Base-by-base conservation (phyloP, 805 yeast genomes). In the Candida rishiriensis region DNA sequence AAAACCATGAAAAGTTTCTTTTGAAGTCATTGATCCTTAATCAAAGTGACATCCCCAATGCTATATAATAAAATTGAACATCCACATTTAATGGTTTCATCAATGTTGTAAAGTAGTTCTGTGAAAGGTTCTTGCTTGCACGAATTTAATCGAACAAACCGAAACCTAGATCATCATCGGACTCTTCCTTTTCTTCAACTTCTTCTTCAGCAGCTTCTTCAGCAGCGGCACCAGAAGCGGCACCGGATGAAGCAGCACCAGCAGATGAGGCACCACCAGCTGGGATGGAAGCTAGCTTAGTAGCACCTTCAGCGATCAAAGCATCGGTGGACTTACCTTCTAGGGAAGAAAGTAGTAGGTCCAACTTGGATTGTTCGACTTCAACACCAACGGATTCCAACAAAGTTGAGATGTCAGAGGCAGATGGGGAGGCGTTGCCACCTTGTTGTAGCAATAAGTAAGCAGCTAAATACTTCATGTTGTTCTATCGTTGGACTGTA, bases 391-490 rank as follows among this genome's bases (percentile, higher is more conserved):
- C 98, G 48, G 98, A 77, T 70, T 87, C 85, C 70, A 93, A 83
- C 66, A 93, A 85, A 61, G 84, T 65, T 75, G 87, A 76, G 80
- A 93, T 80, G 73, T 88, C 91, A 68, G 85, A 82, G 63, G 96
- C 95, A 61, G 96, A 78, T 76, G 99, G 98, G 65, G 93, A 68
- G 70, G 89, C 72, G 79, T 82, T 83, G 72, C 98, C 99, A 75
- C 96, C 96, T 73, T 93, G 89, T 78, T 85, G 89, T 76, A 93
- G 83, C 78, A 91, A 85, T 76, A 93, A 85, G 82, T 93, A 93
- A 75, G 99, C 98, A 78, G 99, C 99, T 78, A 93, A 85, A 84
- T 91, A 91, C 87, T 89, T 93, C 97, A 89, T 66, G 56, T 48
- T 41, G 29, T 10, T 54, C 50, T 44, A 33, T 38, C 46, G 32